Evolutionary conservation across 2,329 filamentous ascomycete species (phyloP).

Genomic region (Aspergillus pseudoterreus): DNA sequence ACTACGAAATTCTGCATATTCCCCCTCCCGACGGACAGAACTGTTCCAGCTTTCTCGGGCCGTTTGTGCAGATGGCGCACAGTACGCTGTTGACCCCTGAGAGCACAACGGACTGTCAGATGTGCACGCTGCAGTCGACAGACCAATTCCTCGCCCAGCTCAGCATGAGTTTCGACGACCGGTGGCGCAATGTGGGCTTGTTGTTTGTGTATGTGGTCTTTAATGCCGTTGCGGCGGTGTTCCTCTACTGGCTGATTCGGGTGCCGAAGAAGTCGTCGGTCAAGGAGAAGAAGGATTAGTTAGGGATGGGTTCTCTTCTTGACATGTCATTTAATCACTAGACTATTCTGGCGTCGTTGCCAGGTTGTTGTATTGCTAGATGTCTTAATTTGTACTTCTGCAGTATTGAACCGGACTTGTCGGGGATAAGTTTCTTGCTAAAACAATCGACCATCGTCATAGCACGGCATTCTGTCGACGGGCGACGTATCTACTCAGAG

Average conservation of each 20-base stretch:
- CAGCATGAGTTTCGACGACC: constrained; percentile 40
- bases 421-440: no score
- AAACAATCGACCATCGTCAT: no score
- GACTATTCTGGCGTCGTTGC: no score
- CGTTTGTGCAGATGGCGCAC: constrained; percentile 49
- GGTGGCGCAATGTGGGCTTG: constrained; percentile 56
- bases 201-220: constrained; percentile 52
- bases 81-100: constrained; percentile 59
- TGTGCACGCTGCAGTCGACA: constrained; percentile 31
- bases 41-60: constrained; percentile 59
- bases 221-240: constrained; percentile 48
- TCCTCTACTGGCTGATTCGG: constrained; percentile 53
- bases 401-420: no score
- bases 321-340: no score
- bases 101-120: constrained; percentile 58
- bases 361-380: no score
- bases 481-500: no score
- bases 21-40: constrained; percentile 57
- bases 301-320: neutral
- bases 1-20: constrained; percentile 32
- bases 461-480: no score
- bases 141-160: constrained; percentile 52
- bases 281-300: constrained; percentile 38
- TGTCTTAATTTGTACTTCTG: no score
- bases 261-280: constrained; percentile 47